Percentiles rank a stretch among this genome's conserved stretches.
Evolutionary conservation across 805 yeast species (phyloP).

Genomic region (Nakazawaea wyomingensis): DNA sequence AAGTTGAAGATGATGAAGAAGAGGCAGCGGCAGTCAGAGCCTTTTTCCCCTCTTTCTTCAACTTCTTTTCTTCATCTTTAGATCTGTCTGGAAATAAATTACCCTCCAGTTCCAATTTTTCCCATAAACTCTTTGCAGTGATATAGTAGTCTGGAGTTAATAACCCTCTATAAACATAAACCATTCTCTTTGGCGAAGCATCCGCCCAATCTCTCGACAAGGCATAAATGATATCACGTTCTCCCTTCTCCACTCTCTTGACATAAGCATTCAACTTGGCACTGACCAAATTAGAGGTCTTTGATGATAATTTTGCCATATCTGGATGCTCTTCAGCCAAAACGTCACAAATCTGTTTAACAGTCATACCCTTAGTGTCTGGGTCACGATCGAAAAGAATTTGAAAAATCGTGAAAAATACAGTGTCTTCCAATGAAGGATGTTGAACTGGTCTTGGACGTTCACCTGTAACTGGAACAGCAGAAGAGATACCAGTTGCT

Average conservation of each 20-base stretch:
- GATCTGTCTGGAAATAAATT: slow-evolving; percentile 17
- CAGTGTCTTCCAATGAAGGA: slow-evolving; percentile 67
- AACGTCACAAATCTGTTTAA: slow-evolving; percentile 78
- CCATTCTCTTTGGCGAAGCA: slow-evolving; percentile 86
- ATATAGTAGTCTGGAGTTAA: slow-evolving; percentile 70
- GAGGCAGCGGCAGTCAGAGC: slow-evolving; percentile 7
- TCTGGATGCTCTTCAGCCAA: slow-evolving; percentile 73
- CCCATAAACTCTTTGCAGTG: slow-evolving; percentile 55
- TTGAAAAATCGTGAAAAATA: slow-evolving; percentile 67
- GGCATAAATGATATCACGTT: slow-evolving; percentile 64
- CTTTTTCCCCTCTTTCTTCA: slow-evolving; percentile 13
- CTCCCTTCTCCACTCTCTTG: slow-evolving; percentile 81
- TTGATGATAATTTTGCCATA: slow-evolving; percentile 75
- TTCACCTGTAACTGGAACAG: slow-evolving; percentile 76
- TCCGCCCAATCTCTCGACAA: slow-evolving; percentile 88
- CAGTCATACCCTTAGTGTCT: slow-evolving; percentile 79
- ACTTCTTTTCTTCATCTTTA: slow-evolving; percentile 12
- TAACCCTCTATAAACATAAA: slow-evolving; percentile 76
- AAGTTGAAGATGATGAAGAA: neutral
- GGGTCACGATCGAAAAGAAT: slow-evolving; percentile 67
- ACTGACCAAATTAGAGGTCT: slow-evolving; percentile 73
- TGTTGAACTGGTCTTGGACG: slow-evolving; percentile 68
- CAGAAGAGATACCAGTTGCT: slow-evolving; percentile 71
- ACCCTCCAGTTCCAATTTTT: slow-evolving; percentile 43
- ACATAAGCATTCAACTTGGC: slow-evolving; percentile 84